phyloP scores from a whole-genome alignment of 257 asterid species.

The Lavandula angustifolia region DNA sequence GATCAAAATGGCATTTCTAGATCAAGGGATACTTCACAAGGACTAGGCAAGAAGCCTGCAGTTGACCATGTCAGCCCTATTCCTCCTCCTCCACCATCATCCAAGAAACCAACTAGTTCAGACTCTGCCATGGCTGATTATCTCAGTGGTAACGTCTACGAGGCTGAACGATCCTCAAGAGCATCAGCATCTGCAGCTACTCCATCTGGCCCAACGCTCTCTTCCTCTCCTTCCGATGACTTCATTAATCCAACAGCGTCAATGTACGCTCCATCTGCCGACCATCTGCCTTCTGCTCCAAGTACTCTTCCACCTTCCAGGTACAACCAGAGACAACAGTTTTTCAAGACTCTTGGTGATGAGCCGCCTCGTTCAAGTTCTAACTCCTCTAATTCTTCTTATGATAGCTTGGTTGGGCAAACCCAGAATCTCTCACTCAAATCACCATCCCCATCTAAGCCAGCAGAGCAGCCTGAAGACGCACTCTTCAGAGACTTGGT shows the following conservation, averaged over 20 bases:
- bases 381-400: conserved; percentile 63
- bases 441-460: conserved; percentile 53
- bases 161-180: conserved; percentile 51
- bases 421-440: conserved; percentile 74
- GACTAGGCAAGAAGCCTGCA: conserved; percentile 53
- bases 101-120: conserved; percentile 47
- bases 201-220: conserved; percentile 38
- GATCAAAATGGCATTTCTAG: conserved; percentile 40
- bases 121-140: conserved; percentile 63
- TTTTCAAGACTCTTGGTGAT: conserved; percentile 45
- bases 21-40: conserved; percentile 73
- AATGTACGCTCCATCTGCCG: conserved; percentile 61
- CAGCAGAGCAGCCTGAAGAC: conserved; percentile 66
- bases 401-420: conserved; percentile 70
- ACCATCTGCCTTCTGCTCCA: conserved; percentile 55
- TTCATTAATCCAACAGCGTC: conserved; percentile 80
- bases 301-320: conserved; percentile 78
- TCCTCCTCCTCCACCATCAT: conserved; percentile 86
- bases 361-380: conserved; percentile 50
- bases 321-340: conserved; percentile 85
- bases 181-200: conserved; percentile 44
- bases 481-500: conserved; percentile 86
- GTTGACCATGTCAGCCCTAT: conserved; percentile 38
- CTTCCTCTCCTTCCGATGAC: conserved; percentile 63
- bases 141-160: conserved; percentile 81